These are phyloP conservation scores for Epichloe sp. DNA, from an alignment of 2,329 filamentous ascomycete genomes.

Conservation along the genomic window DNA sequence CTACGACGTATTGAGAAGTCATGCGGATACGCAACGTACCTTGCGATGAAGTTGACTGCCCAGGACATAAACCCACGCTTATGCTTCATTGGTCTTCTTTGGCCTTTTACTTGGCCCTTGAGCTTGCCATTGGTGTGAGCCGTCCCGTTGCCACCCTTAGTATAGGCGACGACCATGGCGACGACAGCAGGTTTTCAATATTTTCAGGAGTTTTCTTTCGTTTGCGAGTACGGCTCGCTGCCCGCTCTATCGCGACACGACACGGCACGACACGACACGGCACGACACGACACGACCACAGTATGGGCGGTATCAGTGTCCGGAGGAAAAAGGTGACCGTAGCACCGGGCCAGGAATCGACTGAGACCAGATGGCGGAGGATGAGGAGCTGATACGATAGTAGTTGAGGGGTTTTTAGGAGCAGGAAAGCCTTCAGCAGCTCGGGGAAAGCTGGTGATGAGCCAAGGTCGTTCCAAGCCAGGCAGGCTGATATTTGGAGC, in stretches of 20 bases:
- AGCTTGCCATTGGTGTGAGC: conserved; percentile 21
- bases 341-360: background rate
- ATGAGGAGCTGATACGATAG: background rate
- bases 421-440: background rate
- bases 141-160: conserved; percentile 26
- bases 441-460: background rate
- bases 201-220: background rate
- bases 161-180: conserved; percentile 21
- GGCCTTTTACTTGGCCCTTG: conserved; percentile 16
- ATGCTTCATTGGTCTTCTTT: conserved; percentile 12
- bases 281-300: too few relatives aligned
- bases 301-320: background rate
- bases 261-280: too few relatives aligned
- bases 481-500: background rate
- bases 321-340: background rate
- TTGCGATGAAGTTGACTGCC: conserved; percentile 37
- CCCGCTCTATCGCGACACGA: background rate
- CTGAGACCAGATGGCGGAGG: background rate
- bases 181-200: background rate
- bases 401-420: background rate
- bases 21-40: conserved; percentile 26
- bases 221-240: background rate
- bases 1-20: too few relatives aligned
- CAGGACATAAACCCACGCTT: conserved; percentile 20
- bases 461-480: background rate